Conservation (phyloP, 1,284 basidiomycete species). For the Fomitopsis schrenkii region DNA sequence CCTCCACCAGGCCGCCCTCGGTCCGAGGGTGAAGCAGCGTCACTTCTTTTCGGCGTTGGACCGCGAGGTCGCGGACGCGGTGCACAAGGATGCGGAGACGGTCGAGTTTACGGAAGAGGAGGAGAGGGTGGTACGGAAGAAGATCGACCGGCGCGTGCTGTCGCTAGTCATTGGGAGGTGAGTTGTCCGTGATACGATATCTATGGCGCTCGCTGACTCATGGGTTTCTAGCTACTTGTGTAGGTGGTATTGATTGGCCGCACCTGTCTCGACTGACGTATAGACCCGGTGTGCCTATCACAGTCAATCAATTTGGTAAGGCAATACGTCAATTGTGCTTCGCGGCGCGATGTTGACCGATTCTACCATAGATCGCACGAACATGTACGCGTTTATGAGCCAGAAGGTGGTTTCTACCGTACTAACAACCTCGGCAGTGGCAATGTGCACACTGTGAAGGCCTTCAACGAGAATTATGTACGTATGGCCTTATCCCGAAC, state of each 20-base stretch:
- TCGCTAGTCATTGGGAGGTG: constrained; percentile 45
- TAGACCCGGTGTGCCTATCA: neutral
- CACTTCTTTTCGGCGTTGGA: constrained; percentile 47
- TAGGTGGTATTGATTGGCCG: constrained; percentile 23
- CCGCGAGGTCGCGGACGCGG: constrained; percentile 40
- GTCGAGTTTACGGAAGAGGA: constrained; percentile 44
- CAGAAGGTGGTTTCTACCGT: neutral
- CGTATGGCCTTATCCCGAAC: constrained; percentile 10
- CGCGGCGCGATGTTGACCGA: neutral
- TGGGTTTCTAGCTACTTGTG: constrained; percentile 37
- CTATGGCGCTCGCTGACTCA: neutral
- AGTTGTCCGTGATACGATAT: constrained; percentile 3
- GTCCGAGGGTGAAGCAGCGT: constrained; percentile 8
- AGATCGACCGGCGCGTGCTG: constrained; percentile 45
- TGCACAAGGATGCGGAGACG: constrained; percentile 42
- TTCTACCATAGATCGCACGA: constrained; percentile 41
- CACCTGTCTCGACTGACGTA: neutral
- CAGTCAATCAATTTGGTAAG: constrained; percentile 55
- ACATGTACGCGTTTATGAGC: constrained; percentile 36
- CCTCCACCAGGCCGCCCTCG: constrained; percentile 21
- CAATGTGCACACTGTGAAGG: constrained; percentile 47
- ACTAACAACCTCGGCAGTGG: constrained; percentile 30
- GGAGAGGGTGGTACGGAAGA: constrained; percentile 40
- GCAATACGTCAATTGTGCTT: neutral
- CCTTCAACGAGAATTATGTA: constrained; percentile 52